Evolutionary conservation across 2,329 filamentous ascomycete genomes (phyloP), one percentile per base, ranked within the genome.

Genomic region (Raffaelea albimanens): DNA sequence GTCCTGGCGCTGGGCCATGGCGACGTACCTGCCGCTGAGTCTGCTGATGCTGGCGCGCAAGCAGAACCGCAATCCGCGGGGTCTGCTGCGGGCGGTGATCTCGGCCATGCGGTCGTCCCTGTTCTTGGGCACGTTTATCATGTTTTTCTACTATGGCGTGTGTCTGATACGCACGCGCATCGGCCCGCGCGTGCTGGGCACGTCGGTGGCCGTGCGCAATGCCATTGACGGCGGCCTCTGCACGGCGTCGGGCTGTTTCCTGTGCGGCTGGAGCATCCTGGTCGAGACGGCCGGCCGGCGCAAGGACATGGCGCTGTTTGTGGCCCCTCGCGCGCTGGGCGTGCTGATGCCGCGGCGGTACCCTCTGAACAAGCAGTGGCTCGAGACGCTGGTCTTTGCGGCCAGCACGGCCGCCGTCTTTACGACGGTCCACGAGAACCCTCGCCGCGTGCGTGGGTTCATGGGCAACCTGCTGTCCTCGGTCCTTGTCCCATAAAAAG

Each of bases 201-300:
- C 60, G 18, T 72, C 78, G 50, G 62, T 62, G 1, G 55, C 61
- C 1, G 59, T 66, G 21, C 64, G 72, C 22, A 75, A 79, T 58
- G 61, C 58, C 44, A 75, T 83, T 50, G 79, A 83, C 50, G 63
- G 70, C 5, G 82, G 82, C 2, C 59, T 88, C 10, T 90, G 86
- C 57, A 78, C 94, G 10, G 78, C 78, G 8, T 66, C 74, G 0
- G 87, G 87, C 7, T 91, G 87, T 62, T 63, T 80, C 46, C 67
- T 88, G 39, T 94, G 87, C 59, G 88, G 88, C 3, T 88, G 84
- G 82, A 90, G 86, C 64, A 80, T 93, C 41, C 68, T 94, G 41
- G 65, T 88, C 33, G 88, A 94, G 65, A 70, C 77, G 62, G 58
- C 72, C 5, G 69, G 71, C 41, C 75, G 85, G 52, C 72, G 83